phyloP scores from a whole-genome alignment of 2,329 filamentous ascomycete genomes.

The Cladobotryum mycophilum region DNA sequence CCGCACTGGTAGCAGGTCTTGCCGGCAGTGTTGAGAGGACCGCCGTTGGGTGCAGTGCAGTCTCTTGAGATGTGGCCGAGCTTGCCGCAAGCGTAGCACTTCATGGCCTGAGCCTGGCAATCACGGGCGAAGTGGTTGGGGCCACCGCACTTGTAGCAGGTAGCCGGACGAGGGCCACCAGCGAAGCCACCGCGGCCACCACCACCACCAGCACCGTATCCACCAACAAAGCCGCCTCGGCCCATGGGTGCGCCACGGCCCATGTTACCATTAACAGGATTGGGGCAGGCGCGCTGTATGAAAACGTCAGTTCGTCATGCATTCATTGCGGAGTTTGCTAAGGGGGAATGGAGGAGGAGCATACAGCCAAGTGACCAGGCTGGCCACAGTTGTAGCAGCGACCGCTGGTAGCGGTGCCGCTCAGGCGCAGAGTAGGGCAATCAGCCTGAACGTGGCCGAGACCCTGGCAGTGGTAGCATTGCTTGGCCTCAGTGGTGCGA shows the following conservation, averaged over 20 bases:
- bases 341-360: conserved; percentile 24
- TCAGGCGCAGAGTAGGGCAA: conserved; percentile 92
- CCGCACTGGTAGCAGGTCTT: conserved; percentile 99
- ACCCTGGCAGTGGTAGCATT: conserved; percentile 99
- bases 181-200: conserved; percentile 66
- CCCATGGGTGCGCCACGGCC: conserved; percentile 61
- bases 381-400: conserved; percentile 97
- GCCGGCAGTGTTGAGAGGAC: conserved; percentile 87
- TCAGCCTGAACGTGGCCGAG: conserved; percentile 97
- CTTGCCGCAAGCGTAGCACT: conserved; percentile 96
- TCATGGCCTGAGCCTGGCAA: conserved; percentile 97
- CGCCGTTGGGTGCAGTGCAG: conserved; percentile 94
- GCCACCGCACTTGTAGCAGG: conserved; percentile 70
- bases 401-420: conserved; percentile 71
- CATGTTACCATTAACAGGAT: conserved; percentile 55
- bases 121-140: conserved; percentile 98
- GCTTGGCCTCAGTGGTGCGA: conserved; percentile 96
- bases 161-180: conserved; percentile 61
- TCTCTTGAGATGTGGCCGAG: conserved; percentile 88
- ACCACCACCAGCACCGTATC: conserved; percentile 35
- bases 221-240: conserved; percentile 62
- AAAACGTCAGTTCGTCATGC: not conserved
- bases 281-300: conserved; percentile 71
- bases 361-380: conserved; percentile 82
- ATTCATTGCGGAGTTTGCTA: not conserved